A percentile compares a stretch with the other conserved stretches of the same genome.
These are phyloP conservation scores for Phoma herbarum DNA, from an alignment of 2,329 filamentous ascomycete species.

Conservation along the genomic window DNA sequence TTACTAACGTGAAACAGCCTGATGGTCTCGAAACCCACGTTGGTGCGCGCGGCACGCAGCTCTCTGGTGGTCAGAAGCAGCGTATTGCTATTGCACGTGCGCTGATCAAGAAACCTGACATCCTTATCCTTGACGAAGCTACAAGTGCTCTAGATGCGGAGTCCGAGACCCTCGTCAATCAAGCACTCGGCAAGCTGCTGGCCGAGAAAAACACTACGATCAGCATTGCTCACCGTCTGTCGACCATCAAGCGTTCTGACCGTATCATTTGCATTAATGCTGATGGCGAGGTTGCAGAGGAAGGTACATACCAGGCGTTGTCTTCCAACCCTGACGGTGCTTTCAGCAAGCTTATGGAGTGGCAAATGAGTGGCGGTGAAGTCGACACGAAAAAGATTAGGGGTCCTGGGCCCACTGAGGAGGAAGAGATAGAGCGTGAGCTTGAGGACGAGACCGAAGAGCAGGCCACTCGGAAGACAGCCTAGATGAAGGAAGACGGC, in stretches of 20 bases:
- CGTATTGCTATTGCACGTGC: constrained; percentile 96
- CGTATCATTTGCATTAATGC: constrained; percentile 89
- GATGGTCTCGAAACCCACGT: constrained; percentile 95
- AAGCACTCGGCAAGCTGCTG: constrained; percentile 82
- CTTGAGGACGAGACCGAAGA: constrained; percentile 51
- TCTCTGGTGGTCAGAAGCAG: constrained; percentile 97
- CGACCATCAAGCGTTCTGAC: constrained; percentile 95
- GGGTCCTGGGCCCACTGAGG: constrained; percentile 54
- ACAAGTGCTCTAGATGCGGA: constrained; percentile 96
- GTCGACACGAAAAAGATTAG: constrained; percentile 30
- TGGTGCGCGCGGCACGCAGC: constrained; percentile 88
- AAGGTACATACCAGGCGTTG: constrained; percentile 82
- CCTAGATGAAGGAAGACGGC: constrained; percentile 13
- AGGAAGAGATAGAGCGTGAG: constrained; percentile 60
- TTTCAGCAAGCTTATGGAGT: constrained; percentile 97
- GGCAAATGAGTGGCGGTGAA: constrained; percentile 93
- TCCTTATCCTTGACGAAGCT: constrained; percentile 92
- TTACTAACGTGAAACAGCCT: constrained; percentile 61
- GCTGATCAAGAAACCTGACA: constrained; percentile 94
- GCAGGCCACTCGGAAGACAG: constrained; percentile 36
- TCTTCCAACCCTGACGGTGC: constrained; percentile 78
- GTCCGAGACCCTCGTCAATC: constrained; percentile 95
- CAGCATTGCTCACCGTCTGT: constrained; percentile 93
- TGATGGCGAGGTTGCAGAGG: constrained; percentile 89
- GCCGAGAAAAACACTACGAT: constrained; percentile 94